These are phyloP conservation scores for Nigrograna mackinnonii DNA, from an alignment of 2,329 filamentous ascomycete genomes.

Conservation along the genomic window DNA sequence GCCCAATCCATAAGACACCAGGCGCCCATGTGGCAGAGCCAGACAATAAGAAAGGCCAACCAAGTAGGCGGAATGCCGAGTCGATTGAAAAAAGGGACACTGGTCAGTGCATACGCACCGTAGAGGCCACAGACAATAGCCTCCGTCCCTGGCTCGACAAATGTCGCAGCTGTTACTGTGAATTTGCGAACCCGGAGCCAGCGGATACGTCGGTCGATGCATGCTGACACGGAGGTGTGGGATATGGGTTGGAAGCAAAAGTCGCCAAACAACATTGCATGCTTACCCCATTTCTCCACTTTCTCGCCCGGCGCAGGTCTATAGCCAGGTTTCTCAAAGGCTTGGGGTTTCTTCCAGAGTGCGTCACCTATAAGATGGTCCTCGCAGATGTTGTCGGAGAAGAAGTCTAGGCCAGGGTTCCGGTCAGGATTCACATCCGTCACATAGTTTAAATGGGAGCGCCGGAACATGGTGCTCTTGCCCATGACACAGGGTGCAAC, in stretches of 20 bases:
- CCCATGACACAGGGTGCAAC: conserved; percentile 93
- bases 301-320: conserved; percentile 25
- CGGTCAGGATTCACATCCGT: conserved; percentile 55
- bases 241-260: conserved; percentile 88
- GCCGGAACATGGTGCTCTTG: conserved; percentile 98
- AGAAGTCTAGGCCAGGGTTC: conserved; percentile 82
- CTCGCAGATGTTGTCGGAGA: conserved; percentile 95
- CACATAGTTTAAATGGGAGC: conserved; percentile 81
- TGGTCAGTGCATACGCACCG: conserved; percentile 77
- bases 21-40: conserved; percentile 63
- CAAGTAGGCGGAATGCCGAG: conserved; percentile 67
- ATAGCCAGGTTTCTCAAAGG: conserved; percentile 30
- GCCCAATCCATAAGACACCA: conserved; percentile 81
- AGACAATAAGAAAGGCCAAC: conserved; percentile 66
- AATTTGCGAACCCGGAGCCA: conserved; percentile 96
- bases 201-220: conserved; percentile 78
- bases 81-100: conserved; percentile 64
- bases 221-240: conserved; percentile 75
- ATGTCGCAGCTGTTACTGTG: conserved; percentile 84
- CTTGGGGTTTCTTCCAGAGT: conserved; percentile 70
- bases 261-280: conserved; percentile 83
- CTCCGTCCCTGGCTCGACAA: conserved; percentile 93
- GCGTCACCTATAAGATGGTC: conserved; percentile 94
- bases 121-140: conserved; percentile 82
- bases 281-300: conserved; percentile 65